Percentiles rank a stretch among this genome's conserved stretches.
phyloP scores from a whole-genome alignment of 176 grass and related monocot genomes.

The Musa schizocarpa region DNA sequence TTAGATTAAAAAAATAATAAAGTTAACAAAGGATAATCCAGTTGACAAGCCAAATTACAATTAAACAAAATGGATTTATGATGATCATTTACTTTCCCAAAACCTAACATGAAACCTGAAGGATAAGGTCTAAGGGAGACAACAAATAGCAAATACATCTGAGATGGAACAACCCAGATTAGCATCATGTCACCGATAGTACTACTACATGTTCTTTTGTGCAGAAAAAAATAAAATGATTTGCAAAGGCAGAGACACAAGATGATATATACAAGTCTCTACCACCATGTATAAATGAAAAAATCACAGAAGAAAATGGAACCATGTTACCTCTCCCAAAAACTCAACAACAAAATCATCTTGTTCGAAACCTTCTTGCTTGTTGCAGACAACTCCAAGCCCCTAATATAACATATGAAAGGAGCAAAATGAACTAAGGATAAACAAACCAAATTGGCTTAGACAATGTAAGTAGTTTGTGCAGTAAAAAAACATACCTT shows the following conservation, averaged over 20 bases:
- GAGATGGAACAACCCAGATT: neutral
- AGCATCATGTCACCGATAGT: neutral
- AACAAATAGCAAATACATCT: neutral
- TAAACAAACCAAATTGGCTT: neutral
- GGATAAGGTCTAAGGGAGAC: neutral
- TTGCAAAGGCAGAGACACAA: neutral
- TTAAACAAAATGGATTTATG: neutral
- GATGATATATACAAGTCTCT: neutral
- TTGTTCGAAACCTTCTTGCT: conserved; percentile 68
- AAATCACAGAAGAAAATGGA: conserved; percentile 1
- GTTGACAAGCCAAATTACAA: neutral
- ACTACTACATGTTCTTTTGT: neutral
- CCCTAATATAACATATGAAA: conserved; percentile 44
- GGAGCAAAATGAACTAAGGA: conserved; percentile 13
- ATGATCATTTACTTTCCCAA: neutral
- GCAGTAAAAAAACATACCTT: conserved; percentile 45
- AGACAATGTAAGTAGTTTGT: conserved; percentile 9
- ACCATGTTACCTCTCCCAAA: conserved; percentile 66
- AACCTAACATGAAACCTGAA: neutral
- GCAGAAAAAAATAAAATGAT: neutral
- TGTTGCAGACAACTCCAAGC: conserved; percentile 96
- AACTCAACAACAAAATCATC: conserved; percentile 98
- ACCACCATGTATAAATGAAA: neutral
- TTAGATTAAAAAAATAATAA: neutral
- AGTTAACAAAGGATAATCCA: neutral